phyloP scores from a whole-genome alignment of 495 filamentous ascomycete species.

The Lentithecium fluviatile region DNA sequence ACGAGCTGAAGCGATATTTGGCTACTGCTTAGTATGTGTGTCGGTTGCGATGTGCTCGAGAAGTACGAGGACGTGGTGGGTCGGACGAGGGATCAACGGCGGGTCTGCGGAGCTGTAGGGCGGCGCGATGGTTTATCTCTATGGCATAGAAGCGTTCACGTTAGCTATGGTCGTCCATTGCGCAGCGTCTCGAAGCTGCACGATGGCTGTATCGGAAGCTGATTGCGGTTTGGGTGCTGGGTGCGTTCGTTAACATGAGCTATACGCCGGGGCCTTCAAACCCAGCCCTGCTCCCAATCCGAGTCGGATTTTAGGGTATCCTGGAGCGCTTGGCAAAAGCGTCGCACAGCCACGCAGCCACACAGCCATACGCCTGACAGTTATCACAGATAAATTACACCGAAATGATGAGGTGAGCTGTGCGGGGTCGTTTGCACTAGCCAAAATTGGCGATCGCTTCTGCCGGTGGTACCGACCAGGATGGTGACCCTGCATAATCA shows the following conservation, averaged over 20 bases:
- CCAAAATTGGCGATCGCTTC: too few relatives aligned
- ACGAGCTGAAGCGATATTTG: background rate
- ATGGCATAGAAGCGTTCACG: constrained; percentile 10
- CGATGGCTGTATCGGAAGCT: constrained; percentile 15
- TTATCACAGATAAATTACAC: too few relatives aligned
- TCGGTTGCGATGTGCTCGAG: constrained; percentile 12
- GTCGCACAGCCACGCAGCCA: constrained; percentile 8
- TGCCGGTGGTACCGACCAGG: too few relatives aligned
- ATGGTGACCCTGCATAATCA: too few relatives aligned
- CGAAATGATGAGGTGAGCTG: too few relatives aligned
- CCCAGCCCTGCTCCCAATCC: constrained; percentile 15
- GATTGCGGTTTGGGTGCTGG: constrained; percentile 10
- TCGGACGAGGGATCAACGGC: constrained; percentile 12
- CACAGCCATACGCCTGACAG: constrained; percentile 5
- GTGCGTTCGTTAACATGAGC: constrained; percentile 7
- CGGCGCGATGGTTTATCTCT: constrained; percentile 10
- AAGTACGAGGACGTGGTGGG: constrained; percentile 12
- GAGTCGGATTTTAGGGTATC: constrained; percentile 8
- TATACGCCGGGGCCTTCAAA: constrained; percentile 8
- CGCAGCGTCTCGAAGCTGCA: constrained; percentile 5
- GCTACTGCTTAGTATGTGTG: constrained; percentile 11
- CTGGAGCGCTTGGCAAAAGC: constrained; percentile 8
- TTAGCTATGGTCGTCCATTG: constrained; percentile 10
- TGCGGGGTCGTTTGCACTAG: too few relatives aligned
- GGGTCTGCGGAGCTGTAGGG: constrained; percentile 3